These are phyloP conservation scores for Lachancea cidri DNA, from an alignment of 805 yeast species.

Conservation along the genomic window DNA sequence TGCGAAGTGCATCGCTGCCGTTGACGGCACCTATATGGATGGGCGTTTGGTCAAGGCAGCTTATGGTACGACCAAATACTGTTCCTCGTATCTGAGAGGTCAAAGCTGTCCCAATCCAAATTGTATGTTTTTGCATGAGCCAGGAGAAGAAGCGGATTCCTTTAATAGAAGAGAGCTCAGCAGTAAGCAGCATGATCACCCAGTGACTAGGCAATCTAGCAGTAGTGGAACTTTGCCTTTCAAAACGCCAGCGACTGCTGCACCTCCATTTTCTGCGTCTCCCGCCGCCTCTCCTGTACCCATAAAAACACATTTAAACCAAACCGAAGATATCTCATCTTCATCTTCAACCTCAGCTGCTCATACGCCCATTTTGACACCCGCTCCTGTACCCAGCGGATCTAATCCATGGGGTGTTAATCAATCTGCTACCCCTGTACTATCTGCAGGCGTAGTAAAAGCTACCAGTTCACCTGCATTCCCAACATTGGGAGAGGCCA, in stretches of 20 bases:
- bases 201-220: slow-evolving; percentile 2
- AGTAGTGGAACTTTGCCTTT: not conserved
- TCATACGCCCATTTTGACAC: slow-evolving; percentile 27
- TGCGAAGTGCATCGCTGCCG: slow-evolving; percentile 82
- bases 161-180: slow-evolving; percentile 61
- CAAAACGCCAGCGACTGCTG: slow-evolving; percentile 1
- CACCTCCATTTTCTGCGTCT: slow-evolving; percentile 14
- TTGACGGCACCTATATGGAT: slow-evolving; percentile 88
- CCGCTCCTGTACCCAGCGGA: slow-evolving; percentile 31
- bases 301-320: slow-evolving; percentile 25
- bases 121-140: slow-evolving; percentile 98
- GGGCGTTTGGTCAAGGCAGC: slow-evolving; percentile 90
- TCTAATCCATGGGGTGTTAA: slow-evolving; percentile 34
- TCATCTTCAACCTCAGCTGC: slow-evolving; percentile 13
- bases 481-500: slow-evolving; percentile 26
- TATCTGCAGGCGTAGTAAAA: slow-evolving; percentile 21
- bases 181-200: slow-evolving; percentile 26
- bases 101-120: slow-evolving; percentile 97
- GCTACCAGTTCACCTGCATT: slow-evolving; percentile 21
- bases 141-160: slow-evolving; percentile 98
- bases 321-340: slow-evolving; percentile 12
- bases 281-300: slow-evolving; percentile 29
- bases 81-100: slow-evolving; percentile 92
- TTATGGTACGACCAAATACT: slow-evolving; percentile 97
- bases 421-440: slow-evolving; percentile 27